A percentile compares a stretch with the other conserved stretches of the same genome.
Evolutionary conservation across 768 basidiomycete species (phyloP).

Genomic region (Neoboletus magnificus): DNA sequence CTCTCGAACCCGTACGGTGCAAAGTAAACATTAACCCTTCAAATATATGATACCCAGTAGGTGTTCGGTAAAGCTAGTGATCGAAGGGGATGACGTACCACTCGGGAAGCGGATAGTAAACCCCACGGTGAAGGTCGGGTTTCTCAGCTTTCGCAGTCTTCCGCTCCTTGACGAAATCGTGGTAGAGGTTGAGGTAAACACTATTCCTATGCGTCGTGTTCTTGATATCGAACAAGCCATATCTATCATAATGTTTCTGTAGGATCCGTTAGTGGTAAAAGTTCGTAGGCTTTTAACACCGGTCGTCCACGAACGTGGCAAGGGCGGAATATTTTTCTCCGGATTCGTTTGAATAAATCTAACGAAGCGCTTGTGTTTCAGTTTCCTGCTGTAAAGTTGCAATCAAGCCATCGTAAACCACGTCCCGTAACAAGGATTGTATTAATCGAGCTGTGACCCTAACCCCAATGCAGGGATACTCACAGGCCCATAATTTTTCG

Average conservation of each 20-base stretch:
- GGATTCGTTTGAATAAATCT: conserved; percentile 48
- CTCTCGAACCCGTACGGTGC: conserved; percentile 44
- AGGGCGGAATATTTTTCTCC: conserved; percentile 64
- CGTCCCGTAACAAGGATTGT: conserved; percentile 29
- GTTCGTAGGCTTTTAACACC: too few species aligned
- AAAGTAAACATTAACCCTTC: conserved; percentile 50
- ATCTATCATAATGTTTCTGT: conserved; percentile 65
- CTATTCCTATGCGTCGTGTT: conserved; percentile 51
- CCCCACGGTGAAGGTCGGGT: conserved; percentile 51
- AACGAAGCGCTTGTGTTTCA: conserved; percentile 57
- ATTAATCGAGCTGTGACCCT: not conserved
- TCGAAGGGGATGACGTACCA: conserved; percentile 32
- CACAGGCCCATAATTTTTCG: conserved; percentile 42
- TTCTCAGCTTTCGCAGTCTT: conserved; percentile 47
- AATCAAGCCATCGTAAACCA: conserved; percentile 59
- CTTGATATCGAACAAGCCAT: conserved; percentile 51
- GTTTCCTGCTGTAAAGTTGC: conserved; percentile 47
- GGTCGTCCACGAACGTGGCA: conserved; percentile 39
- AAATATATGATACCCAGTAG: not conserved
- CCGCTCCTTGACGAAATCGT: conserved; percentile 51
- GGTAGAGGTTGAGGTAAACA: conserved; percentile 46
- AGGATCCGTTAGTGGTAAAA: not conserved
- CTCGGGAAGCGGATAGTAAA: conserved; percentile 56
- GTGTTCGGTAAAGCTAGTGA: not conserved
- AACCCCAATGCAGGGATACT: not conserved